A percentile compares a stretch with the other conserved stretches of the same genome.
Evolutionary conservation across 192 early-diverging fungal species (phyloP).

Genomic region (Mortierella claussenii): DNA sequence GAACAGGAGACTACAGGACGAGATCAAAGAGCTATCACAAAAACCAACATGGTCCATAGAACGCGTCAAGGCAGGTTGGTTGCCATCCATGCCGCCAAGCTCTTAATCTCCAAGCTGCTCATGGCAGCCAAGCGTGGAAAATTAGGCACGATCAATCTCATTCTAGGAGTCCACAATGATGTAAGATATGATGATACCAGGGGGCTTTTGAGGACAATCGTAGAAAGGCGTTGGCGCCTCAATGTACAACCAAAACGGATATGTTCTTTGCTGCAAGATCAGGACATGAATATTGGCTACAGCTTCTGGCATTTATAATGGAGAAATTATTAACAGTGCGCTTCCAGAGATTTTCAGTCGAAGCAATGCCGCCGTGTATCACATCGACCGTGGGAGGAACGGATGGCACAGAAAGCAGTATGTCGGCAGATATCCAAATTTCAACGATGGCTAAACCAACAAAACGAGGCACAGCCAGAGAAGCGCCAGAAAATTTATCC

Average conservation of each 20-base stretch:
- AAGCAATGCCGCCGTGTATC: not conserved
- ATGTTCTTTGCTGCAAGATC: not conserved
- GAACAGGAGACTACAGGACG: no score
- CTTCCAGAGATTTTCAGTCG: not conserved
- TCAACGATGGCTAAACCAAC: not conserved
- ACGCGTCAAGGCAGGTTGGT: no score
- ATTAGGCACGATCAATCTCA: no score
- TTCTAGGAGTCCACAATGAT: no score
- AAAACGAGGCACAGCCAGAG: not conserved
- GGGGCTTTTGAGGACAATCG: not conserved
- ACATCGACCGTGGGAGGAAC: not conserved
- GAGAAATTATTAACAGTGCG: no score
- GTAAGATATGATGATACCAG: no score
- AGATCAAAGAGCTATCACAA: no score
- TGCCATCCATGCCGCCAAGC: no score
- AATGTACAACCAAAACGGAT: not conserved
- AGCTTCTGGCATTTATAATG: not conserved
- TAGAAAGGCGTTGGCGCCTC: not conserved
- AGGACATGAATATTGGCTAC: not conserved
- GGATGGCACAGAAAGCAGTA: not conserved
- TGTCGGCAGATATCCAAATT: not conserved
- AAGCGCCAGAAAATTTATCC: not conserved
- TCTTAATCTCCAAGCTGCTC: no score
- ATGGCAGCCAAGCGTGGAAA: no score
- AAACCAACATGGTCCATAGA: no score